Conservation (phyloP, 768 basidiomycete genomes). For the Suillus alpinus region DNA sequence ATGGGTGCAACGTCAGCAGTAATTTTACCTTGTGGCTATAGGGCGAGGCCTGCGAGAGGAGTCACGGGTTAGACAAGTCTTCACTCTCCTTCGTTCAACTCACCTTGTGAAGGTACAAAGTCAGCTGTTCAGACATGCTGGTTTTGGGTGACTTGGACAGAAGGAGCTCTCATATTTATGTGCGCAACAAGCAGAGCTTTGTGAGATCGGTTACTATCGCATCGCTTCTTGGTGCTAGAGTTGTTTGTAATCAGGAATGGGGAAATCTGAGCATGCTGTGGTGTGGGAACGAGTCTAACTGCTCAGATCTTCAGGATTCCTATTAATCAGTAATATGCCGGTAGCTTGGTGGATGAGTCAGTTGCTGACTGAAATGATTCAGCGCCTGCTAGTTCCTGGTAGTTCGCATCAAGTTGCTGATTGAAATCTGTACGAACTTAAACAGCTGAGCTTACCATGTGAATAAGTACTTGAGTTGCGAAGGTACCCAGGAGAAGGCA, state of each 20-base stretch:
- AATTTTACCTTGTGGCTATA: constrained; percentile 49
- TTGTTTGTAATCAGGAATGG: too few species aligned
- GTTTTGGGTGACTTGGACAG: constrained; percentile 9
- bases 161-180: constrained; percentile 2
- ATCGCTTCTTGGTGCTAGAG: neutral
- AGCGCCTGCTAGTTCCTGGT: too few species aligned
- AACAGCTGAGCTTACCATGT: neutral
- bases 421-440: neutral
- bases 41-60: constrained; percentile 47
- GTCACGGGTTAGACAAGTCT: neutral
- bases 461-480: too few species aligned
- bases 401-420: too few species aligned
- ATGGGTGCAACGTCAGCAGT: neutral
- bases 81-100: neutral
- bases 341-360: too few species aligned
- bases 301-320: too few species aligned
- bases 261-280: too few species aligned
- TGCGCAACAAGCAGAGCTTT: neutral
- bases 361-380: too few species aligned
- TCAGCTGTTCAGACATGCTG: constrained; percentile 31
- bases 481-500: too few species aligned
- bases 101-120: constrained; percentile 44
- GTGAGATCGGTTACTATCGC: too few species aligned
- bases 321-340: too few species aligned
- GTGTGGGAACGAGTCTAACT: too few species aligned